Conservation (phyloP, 2,329 filamentous ascomycete species). For the Neurospora crassa region DNA sequence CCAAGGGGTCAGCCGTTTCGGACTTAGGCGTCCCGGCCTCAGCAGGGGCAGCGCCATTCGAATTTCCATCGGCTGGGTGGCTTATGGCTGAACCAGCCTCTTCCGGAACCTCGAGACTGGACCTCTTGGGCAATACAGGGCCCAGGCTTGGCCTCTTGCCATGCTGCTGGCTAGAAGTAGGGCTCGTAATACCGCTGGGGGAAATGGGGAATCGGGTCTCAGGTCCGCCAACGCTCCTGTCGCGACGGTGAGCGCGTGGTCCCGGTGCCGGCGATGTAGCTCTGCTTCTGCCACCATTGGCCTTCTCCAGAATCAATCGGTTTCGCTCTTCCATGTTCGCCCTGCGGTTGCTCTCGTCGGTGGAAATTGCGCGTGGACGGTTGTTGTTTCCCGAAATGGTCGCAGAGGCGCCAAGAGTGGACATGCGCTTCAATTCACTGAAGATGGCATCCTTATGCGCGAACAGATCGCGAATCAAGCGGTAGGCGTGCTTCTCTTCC, state of each 20-base stretch:
- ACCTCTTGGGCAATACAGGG: conserved; percentile 45
- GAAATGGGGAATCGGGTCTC: conserved; percentile 80
- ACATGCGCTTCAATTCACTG: conserved; percentile 87
- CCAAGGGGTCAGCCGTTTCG: conserved; percentile 13
- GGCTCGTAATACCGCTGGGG: conserved; percentile 48
- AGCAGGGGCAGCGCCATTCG: conserved; percentile 32
- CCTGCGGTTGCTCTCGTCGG: conserved; percentile 89
- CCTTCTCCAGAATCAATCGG: conserved; percentile 65
- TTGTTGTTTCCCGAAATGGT: conserved; percentile 39
- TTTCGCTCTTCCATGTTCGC: conserved; percentile 91
- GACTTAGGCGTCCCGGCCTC: conserved; percentile 17
- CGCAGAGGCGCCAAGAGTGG: conserved; percentile 55
- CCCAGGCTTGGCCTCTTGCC: conserved; percentile 40
- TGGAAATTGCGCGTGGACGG: conserved; percentile 79
- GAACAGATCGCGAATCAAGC: conserved; percentile 85
- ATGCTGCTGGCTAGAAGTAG: conserved; percentile 32
- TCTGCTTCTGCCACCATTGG: conserved; percentile 55
- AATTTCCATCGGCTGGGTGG: conserved; percentile 24
- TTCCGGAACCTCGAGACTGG: conserved; percentile 75
- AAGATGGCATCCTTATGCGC: conserved; percentile 93
- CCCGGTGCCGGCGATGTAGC: conserved; percentile 64
- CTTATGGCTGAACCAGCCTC: conserved; percentile 30
- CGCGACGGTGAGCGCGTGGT: conserved; percentile 59
- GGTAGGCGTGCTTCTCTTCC: conserved; percentile 89
- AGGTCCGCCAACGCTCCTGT: conserved; percentile 64